Evolutionary conservation across 2,329 filamentous ascomycete species (phyloP), one percentile per base, ranked within the genome.

Genomic region (Tolypocladium tundrense): DNA sequence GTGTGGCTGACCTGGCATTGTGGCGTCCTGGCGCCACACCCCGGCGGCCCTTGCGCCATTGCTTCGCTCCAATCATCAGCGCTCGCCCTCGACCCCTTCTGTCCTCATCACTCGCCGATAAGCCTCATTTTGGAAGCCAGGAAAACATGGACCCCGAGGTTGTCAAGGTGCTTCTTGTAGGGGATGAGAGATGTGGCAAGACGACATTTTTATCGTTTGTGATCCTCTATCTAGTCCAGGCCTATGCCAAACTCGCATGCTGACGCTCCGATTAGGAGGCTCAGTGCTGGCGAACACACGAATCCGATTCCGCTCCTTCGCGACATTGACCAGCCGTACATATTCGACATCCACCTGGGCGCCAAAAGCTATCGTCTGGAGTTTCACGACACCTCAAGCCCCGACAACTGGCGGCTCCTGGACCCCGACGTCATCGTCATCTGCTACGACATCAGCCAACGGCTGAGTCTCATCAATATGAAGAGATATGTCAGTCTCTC

Each of bases 381-480:
- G 65, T 84, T 86, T 64, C 80, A 78, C 62, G 84, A 86, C 66
- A 85, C 83, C 1, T 77, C 79, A 10, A 77, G 76, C 63, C 82
- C 83, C 5, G 78, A 81, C 31, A 80, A 77, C 65, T 87, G 84
- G 84, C 77, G 73, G 53, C 71, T 80, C n/a, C 71, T 85, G 21
- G 75, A 75, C 16, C 84, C 84, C 0, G 79, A 86, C 66, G 71
- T 86, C 37, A 71, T 85, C 55, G 71, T 85, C 35, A 70, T 86
- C 59, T 86, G 83, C 69, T 86, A 82, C 65, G 83, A 85, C 65
- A 84, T 86, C 64, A 81, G 79, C 68, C 79, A 80, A 61, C 76
- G 83, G 48, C 66, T 80, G 50, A 84, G 77, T 63, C 75, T 86
- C 56, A 77, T 83, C 63, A 82, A 84, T 65, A 76, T 84, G 73